Conservation (phyloP, 164 flowering plant genomes). For the Piper longum region DNA sequence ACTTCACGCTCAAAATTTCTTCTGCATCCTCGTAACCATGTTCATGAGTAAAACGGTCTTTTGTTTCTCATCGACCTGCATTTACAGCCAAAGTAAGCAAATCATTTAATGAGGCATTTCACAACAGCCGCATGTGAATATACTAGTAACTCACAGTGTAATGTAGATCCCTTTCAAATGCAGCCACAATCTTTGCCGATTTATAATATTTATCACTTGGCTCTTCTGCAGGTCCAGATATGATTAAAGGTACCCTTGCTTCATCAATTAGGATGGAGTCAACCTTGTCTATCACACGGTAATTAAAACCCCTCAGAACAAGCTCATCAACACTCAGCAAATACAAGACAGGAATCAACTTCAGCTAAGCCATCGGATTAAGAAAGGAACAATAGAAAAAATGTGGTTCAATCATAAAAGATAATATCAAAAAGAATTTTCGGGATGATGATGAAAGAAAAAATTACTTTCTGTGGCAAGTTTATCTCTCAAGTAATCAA, state of each 20-base stretch:
- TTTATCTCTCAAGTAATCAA: conserved; percentile 96
- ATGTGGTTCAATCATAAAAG: too few relatives aligned
- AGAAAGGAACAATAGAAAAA: neutral
- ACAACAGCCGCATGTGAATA: neutral
- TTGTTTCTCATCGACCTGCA: conserved; percentile 94
- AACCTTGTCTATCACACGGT: conserved; percentile 94
- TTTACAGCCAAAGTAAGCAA: neutral
- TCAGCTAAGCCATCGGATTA: conserved; percentile 5
- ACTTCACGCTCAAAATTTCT: conserved; percentile 78
- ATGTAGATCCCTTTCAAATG: conserved; percentile 86
- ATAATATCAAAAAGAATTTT: neutral
- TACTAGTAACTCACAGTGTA: conserved; percentile 53
- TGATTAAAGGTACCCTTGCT: conserved; percentile 96
- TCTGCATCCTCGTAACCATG: conserved; percentile 99
- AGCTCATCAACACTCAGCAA: conserved; percentile 92
- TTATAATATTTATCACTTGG: conserved; percentile 90
- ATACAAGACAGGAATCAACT: conserved; percentile 1
- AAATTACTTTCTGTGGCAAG: conserved; percentile 98
- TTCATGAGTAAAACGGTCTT: conserved; percentile 72
- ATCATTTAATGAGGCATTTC: neutral
- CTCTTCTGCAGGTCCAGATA: conserved; percentile 95
- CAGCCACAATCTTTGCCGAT: conserved; percentile 91
- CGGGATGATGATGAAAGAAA: conserved; percentile 6
- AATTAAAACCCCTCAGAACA: conserved; percentile 74
- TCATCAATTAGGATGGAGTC: conserved; percentile 99